These are phyloP conservation scores for Dicorynia guianensis DNA, from an alignment of 306 rosid genomes.

Conservation along the genomic window DNA sequence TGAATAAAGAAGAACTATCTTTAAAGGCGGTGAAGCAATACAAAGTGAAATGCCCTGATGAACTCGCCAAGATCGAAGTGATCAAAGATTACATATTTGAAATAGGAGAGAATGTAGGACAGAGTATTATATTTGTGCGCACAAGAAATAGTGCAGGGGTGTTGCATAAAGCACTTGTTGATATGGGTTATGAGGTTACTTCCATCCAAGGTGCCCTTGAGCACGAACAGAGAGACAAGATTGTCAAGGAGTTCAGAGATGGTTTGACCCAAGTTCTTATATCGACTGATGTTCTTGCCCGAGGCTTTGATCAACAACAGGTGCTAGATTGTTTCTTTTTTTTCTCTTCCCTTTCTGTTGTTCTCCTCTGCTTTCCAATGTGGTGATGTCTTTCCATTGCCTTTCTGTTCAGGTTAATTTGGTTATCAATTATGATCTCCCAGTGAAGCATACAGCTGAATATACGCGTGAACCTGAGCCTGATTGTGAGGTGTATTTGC, in stretches of 20 bases:
- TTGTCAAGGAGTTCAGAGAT: conserved; percentile 81
- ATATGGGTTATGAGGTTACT: conserved; percentile 74
- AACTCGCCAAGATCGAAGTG: conserved; percentile 63
- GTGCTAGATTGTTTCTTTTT: conserved; percentile 37
- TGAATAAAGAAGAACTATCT: conserved; percentile 85
- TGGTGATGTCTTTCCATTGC: conserved; percentile 11
- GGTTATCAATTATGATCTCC: conserved; percentile 82
- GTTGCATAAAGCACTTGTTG: conserved; percentile 66
- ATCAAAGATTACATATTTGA: conserved; percentile 75
- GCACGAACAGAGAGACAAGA: conserved; percentile 75
- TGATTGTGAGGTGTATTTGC: conserved; percentile 75
- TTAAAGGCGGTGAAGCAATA: conserved; percentile 85
- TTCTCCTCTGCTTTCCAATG: background rate
- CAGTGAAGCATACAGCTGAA: conserved; percentile 51
- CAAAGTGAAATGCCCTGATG: conserved; percentile 76
- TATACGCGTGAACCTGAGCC: conserved; percentile 53
- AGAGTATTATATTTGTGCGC: conserved; percentile 82
- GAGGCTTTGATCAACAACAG: conserved; percentile 87
- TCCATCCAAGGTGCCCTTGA: conserved; percentile 77
- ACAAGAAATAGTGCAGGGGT: conserved; percentile 70
- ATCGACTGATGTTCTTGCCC: conserved; percentile 77
- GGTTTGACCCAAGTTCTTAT: conserved; percentile 83
- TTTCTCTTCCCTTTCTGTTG: background rate
- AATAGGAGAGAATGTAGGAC: conserved; percentile 89
- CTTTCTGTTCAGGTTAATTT: conserved; percentile 56